Evolutionary conservation across 495 filamentous ascomycete genomes (phyloP), one percentile per base, ranked within the genome.

Genomic region (Aspergillus carlsbadensis): DNA sequence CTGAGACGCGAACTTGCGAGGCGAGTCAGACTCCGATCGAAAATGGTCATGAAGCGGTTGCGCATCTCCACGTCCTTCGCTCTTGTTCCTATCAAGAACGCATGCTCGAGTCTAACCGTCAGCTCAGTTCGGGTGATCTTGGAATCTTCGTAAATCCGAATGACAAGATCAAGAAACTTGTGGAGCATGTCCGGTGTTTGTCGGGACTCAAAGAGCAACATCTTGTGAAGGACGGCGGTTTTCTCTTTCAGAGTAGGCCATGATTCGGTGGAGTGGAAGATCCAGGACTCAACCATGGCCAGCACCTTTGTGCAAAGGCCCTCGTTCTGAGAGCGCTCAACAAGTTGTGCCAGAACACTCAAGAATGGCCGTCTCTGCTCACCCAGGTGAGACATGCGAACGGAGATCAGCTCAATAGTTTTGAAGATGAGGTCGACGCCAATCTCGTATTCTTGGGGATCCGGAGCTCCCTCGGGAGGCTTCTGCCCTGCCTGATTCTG

Each of bases 211-310:
- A 99, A 98, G 0, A 91, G 84, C 36, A 97, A 74, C 95, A 99
- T 99, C 72, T 99, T 99, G 63, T 91, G 89, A 15, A 99, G 68
- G 0, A 99, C 93, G 1, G 95, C 95, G 1, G 91, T 96, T 74
- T 98, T 98, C 71, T 99, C 95, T 67, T 99, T 99, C 5, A 98
- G 75, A 0, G 93, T 96, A 2, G 95, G 95, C 82, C 92, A 96
- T 5, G 90, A 89, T 54, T 96, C 92, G 29, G 87, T 90, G 2
- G 90, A 92, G 50, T 90, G 81, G 80, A 99, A 98, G 11, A 98
- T 88, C 95, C 95, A 99, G 5, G 76, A 77, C 64, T 96, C 91
- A n/a, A 96, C 92, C 82, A 98, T 93, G 21, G 88, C 84, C 8
- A 99, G 74, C 40, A 99, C 91, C 74, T 95, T 96, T 60, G 86